Conservation (phyloP, 2,329 filamentous ascomycete genomes). For the Pyricularia pennisetigena region DNA sequence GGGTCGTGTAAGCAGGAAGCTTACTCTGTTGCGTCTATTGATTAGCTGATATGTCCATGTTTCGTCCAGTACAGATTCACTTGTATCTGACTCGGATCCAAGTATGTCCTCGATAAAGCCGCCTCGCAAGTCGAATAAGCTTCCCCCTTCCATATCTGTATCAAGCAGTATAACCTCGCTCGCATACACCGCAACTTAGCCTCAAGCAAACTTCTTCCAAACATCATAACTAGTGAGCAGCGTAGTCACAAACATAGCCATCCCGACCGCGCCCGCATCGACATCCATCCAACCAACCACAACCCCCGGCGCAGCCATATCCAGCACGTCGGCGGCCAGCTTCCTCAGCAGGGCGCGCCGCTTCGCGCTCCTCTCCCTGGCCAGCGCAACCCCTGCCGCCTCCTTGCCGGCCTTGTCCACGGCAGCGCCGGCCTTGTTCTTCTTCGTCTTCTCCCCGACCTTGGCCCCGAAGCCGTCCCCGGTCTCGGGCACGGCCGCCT, state of each 20-base stretch:
- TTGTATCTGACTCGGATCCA: not conserved
- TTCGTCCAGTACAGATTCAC: not conserved
- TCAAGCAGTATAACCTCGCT: not conserved
- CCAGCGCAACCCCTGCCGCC: slow-evolving; percentile 9
- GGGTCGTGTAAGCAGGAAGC: not conserved
- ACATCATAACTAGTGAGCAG: slow-evolving; percentile 49
- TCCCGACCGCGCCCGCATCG: slow-evolving; percentile 40
- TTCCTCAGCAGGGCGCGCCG: slow-evolving; percentile 9
- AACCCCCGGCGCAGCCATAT: slow-evolving; percentile 51
- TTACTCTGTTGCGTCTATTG: not conserved
- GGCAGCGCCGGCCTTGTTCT: slow-evolving; percentile 22
- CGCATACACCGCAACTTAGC: not conserved
- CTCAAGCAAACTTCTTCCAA: slow-evolving; percentile 42
- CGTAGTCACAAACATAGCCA: slow-evolving; percentile 52
- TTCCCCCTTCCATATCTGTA: not conserved
- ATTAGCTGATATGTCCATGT: not conserved
- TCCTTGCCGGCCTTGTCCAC: slow-evolving; percentile 21
- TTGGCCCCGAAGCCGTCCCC: slow-evolving; percentile 18
- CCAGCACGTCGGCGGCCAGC: slow-evolving; percentile 46
- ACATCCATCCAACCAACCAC: slow-evolving; percentile 50
- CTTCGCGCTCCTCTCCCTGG: slow-evolving; percentile 10
- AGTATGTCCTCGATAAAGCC: not conserved
- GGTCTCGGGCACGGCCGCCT: slow-evolving; percentile 22
- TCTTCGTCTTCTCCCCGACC: slow-evolving; percentile 19
- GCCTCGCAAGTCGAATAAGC: not conserved